phyloP scores from a whole-genome alignment of 2,329 filamentous ascomycete species.

The Colletotrichum musicola region DNA sequence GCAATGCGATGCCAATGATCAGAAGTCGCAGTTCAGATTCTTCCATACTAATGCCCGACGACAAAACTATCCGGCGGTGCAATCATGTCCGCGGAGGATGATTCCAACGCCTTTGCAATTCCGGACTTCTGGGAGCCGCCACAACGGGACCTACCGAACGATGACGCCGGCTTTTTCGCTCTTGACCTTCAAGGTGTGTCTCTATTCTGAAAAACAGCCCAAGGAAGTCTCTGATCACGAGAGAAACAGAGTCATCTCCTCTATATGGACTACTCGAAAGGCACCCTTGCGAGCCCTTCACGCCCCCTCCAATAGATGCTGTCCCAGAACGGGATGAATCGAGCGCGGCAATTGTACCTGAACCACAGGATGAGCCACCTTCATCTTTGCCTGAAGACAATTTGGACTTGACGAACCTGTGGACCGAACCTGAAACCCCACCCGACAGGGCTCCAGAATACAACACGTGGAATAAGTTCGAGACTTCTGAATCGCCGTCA shows the following conservation, averaged over 20 bases:
- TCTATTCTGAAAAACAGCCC: neutral
- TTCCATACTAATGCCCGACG: neutral
- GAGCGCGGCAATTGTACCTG: neutral
- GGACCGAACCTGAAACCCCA: conserved; percentile 57
- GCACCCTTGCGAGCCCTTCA: conserved; percentile 56
- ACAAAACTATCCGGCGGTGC: conserved; percentile 14
- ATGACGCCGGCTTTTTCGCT: conserved; percentile 58
- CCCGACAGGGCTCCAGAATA: conserved; percentile 55
- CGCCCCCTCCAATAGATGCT: conserved; percentile 46
- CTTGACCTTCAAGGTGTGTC: conserved; percentile 51
- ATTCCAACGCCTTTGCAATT: conserved; percentile 71
- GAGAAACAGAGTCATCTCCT: conserved; percentile 20
- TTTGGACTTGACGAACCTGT: conserved; percentile 53
- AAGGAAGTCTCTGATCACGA: neutral
- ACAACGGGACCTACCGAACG: conserved; percentile 52
- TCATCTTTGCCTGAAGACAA: conserved; percentile 39
- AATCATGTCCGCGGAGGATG: conserved; percentile 56
- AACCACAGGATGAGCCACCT: conserved; percentile 34
- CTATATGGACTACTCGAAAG: conserved; percentile 33
- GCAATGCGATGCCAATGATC: conserved; percentile 23
- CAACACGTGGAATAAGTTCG: conserved; percentile 79
- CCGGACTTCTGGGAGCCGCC: conserved; percentile 72
- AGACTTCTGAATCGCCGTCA: conserved; percentile 54
- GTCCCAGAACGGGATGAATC: conserved; percentile 40
- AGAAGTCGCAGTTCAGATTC: neutral